phyloP scores from a whole-genome alignment of 495 filamentous ascomycete genomes.

The Evernia prunastri region DNA sequence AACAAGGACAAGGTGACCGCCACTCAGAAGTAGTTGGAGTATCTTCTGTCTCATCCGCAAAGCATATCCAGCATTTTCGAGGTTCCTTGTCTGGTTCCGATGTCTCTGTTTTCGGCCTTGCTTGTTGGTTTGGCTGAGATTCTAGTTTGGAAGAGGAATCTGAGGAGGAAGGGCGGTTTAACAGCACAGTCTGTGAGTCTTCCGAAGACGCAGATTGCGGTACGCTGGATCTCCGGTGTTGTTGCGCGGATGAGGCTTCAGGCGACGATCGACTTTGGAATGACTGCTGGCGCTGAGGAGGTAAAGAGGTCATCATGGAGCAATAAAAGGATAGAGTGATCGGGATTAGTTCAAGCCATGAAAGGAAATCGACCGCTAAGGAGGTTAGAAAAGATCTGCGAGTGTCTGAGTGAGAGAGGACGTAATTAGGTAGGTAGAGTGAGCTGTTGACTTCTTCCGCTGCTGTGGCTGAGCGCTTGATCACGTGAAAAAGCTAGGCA shows the following conservation, averaged over 20 bases:
- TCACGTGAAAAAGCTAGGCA: no score
- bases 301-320: constrained; percentile 21
- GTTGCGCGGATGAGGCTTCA: constrained; percentile 17
- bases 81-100: constrained; percentile 38
- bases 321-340: neutral
- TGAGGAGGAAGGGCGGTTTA: constrained; percentile 35
- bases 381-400: neutral
- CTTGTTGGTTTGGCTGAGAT: constrained; percentile 22
- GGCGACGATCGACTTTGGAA: constrained; percentile 16
- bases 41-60: constrained; percentile 75
- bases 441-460: no score
- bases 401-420: neutral
- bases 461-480: neutral
- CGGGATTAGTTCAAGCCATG: neutral
- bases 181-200: constrained; percentile 39
- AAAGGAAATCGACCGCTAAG: no score
- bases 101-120: constrained; percentile 11
- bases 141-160: constrained; percentile 23
- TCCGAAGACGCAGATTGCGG: constrained; percentile 31
- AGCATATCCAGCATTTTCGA: constrained; percentile 89
- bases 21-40: constrained; percentile 60
- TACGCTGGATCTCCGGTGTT: constrained; percentile 23
- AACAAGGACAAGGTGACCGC: constrained; percentile 83
- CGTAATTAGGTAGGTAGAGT: no score
- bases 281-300: constrained; percentile 19